Conservation (phyloP, 2,329 filamentous ascomycete genomes). For the Parasarocladium wereldwijsianum region DNA sequence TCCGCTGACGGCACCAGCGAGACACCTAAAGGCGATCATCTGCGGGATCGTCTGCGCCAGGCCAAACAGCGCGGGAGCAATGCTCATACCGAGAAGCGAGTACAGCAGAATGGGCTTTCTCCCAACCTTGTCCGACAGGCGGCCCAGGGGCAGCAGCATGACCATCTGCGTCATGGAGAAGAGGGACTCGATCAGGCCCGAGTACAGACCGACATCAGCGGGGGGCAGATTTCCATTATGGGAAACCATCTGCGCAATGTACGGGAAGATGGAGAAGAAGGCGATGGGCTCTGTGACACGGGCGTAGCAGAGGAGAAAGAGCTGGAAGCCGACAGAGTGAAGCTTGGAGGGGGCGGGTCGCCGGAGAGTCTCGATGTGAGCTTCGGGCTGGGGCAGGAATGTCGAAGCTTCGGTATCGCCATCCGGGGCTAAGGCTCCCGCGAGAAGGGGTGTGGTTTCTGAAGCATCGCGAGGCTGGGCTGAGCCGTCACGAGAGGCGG, state of each 20-base stretch:
- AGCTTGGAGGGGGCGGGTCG: constrained; percentile 20
- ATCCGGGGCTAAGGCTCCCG: constrained; percentile 2
- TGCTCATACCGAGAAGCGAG: constrained; percentile 48
- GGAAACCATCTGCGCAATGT: constrained; percentile 64
- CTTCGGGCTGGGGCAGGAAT: background rate
- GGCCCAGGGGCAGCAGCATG: constrained; percentile 66
- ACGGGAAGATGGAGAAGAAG: constrained; percentile 76
- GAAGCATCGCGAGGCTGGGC: too few species aligned
- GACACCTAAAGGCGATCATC: constrained; percentile 58
- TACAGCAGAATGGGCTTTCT: constrained; percentile 58
- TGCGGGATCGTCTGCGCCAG: constrained; percentile 51
- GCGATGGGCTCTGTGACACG: constrained; percentile 61
- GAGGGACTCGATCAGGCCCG: constrained; percentile 57
- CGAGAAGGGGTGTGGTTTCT: constrained; percentile 6
- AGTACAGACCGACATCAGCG: constrained; percentile 66
- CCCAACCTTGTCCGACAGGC: constrained; percentile 45
- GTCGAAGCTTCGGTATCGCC: constrained; percentile 4
- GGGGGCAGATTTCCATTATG: constrained; percentile 45
- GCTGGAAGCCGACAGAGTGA: too few species aligned
- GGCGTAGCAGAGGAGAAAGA: constrained; percentile 58
- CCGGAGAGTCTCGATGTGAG: too few species aligned
- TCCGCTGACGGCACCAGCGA: constrained; percentile 61
- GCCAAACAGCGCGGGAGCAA: constrained; percentile 52
- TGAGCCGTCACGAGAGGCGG: too few species aligned
- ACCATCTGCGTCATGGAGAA: constrained; percentile 64